Evolutionary conservation across 2,329 filamentous ascomycete species (phyloP).

Genomic region (Alternaria arborescens): DNA sequence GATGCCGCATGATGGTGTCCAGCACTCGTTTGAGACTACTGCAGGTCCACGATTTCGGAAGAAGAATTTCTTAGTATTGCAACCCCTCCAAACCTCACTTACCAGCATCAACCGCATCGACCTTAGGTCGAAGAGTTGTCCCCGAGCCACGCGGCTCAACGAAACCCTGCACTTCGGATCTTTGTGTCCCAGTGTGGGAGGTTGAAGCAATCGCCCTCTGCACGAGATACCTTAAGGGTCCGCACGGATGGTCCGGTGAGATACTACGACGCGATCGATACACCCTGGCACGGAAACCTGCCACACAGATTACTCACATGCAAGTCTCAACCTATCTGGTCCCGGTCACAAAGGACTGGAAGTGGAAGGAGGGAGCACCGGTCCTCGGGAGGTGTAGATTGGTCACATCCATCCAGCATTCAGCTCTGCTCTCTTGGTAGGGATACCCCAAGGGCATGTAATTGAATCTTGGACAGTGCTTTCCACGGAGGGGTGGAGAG

Average conservation of each 20-base stretch:
- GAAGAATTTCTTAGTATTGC: conserved; percentile 11
- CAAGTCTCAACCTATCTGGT: neutral
- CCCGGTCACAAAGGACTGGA: neutral
- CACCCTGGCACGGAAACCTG: neutral
- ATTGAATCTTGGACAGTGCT: neutral
- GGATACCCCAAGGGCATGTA: neutral
- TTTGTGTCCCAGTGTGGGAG: conserved; percentile 7
- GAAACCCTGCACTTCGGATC: conserved; percentile 8
- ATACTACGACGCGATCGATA: neutral
- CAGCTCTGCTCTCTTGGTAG: conserved; percentile 1
- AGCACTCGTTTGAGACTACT: conserved; percentile 32
- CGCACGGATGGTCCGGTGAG: conserved; percentile 3
- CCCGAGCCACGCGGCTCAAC: conserved; percentile 7
- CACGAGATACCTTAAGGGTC: conserved; percentile 6
- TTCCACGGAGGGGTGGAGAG: neutral
- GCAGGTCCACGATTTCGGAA: conserved; percentile 28
- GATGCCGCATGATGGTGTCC: conserved; percentile 9
- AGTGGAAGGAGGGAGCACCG: neutral
- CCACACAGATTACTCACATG: neutral
- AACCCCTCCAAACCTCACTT: conserved; percentile 8
- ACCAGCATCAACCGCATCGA: conserved; percentile 19
- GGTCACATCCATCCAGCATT: neutral
- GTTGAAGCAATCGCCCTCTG: neutral
- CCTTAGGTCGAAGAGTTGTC: conserved; percentile 1
- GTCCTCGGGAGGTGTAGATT: neutral